Evolutionary conservation across 2,329 filamentous ascomycete genomes (phyloP), one percentile per base, ranked within the genome.

Genomic region (Ceratocystis diversiconidia): DNA sequence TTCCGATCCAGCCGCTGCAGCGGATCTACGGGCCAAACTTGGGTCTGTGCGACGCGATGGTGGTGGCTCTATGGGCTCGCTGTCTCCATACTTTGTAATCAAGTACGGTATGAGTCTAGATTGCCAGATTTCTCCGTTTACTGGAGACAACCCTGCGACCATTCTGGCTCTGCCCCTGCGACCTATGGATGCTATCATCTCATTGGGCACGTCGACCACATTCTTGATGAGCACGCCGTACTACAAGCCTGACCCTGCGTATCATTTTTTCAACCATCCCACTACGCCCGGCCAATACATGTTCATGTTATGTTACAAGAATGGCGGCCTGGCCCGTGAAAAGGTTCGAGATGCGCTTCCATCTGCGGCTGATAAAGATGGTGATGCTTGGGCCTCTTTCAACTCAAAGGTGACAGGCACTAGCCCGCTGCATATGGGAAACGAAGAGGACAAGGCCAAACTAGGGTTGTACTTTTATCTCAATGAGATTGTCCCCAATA

Each of bases 241-340:
- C 71, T 97, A 96, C 80, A 87, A 87, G 74, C 90, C 94, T 1
- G 87, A 96, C 72, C 89, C 90, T 2, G 84, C 88, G 5, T 96
- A 96, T 73, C 94, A 99, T 78, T 96, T 97, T 80, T 95, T 97
- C 83, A 96, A 96, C 78, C 92, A 97, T 75, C 94, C 94, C 1
- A 94, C 91, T 57, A 95, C 90, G 0, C 79, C 86, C 0, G 90
- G 89, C 0, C 83, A 96, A 68, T 96, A 95, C 82, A 97, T 99
- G 94, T 97, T 99, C 77, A 99, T 99, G 94, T 85, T 99, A 44
- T 99, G 94, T 81, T 99, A 97, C 80, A 97, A 97, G 77, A 99
- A 99, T 76, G 94, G 94, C 70, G 91, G 91, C 1, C 84, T 97
- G 1, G 92, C 94, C 1, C 88, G 94, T 57, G 94, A 99, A 74